Evolutionary conservation across 2,329 filamentous ascomycete species (phyloP).

Genomic region (Eurotiales sp.): DNA sequence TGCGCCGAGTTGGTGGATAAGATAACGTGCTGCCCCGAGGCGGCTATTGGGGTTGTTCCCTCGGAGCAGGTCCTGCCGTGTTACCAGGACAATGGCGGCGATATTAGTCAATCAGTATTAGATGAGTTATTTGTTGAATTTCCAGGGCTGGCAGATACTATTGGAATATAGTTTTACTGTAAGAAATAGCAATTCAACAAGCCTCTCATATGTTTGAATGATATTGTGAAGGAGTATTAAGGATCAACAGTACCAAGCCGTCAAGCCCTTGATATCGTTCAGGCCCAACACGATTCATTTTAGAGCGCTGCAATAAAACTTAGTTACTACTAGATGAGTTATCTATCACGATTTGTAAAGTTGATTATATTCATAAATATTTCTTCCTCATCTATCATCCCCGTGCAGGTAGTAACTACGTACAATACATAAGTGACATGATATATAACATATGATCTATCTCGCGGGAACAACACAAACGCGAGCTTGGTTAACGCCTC

Average conservation of each 20-base stretch:
- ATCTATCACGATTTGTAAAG: too few species aligned
- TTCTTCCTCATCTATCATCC: too few species aligned
- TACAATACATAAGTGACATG: not conserved
- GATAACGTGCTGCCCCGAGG: conserved; percentile 16
- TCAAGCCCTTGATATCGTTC: too few species aligned
- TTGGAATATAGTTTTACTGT: not conserved
- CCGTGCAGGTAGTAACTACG: not conserved
- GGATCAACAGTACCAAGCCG: too few species aligned
- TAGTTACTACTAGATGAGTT: too few species aligned
- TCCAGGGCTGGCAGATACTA: not conserved
- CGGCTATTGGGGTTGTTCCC: not conserved
- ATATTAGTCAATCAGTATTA: not conserved
- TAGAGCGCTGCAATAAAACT: too few species aligned
- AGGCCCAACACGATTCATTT: too few species aligned
- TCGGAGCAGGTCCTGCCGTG: not conserved
- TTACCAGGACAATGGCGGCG: not conserved
- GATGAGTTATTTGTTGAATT: not conserved
- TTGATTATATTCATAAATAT: too few species aligned
- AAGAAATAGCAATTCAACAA: too few species aligned
- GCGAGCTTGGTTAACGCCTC: not conserved
- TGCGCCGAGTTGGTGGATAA: conserved; percentile 49
- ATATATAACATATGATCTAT: not conserved
- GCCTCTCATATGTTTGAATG: too few species aligned
- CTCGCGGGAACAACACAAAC: not conserved
- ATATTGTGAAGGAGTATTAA: too few species aligned